Conservation (phyloP, 1,284 basidiomycete species). For the Papiliotrema nemorosa region DNA sequence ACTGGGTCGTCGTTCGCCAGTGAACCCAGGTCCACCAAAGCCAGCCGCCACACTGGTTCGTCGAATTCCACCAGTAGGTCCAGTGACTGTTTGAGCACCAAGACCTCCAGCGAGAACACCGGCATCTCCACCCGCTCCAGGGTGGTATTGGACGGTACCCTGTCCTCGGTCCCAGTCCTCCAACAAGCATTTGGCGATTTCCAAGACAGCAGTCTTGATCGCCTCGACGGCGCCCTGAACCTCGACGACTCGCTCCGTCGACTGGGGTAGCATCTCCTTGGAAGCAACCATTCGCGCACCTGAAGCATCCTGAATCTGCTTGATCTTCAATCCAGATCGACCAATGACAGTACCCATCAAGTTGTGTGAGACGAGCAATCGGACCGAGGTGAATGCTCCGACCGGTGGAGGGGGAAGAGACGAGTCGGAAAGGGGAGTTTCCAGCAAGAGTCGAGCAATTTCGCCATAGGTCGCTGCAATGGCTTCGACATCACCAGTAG, state of each 20-base stretch:
- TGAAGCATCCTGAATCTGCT: slow-evolving; percentile 96
- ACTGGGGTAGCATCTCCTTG: slow-evolving; percentile 98
- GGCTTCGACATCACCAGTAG: slow-evolving; percentile 83
- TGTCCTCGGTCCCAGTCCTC: slow-evolving; percentile 95
- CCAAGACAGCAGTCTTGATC: slow-evolving; percentile 85
- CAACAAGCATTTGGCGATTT: slow-evolving; percentile 91
- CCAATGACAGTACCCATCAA: slow-evolving; percentile 99
- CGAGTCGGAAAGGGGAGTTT: slow-evolving; percentile 61
- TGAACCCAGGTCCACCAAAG: slow-evolving; percentile 26
- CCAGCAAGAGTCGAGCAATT: slow-evolving; percentile 88
- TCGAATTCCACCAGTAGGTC: slow-evolving; percentile 50
- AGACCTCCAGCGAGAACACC: slow-evolving; percentile 54
- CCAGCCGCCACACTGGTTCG: slow-evolving; percentile 42
- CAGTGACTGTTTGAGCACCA: slow-evolving; percentile 49
- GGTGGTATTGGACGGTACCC: slow-evolving; percentile 93
- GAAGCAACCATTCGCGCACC: slow-evolving; percentile 97
- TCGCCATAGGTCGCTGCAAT: slow-evolving; percentile 94
- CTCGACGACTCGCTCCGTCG: slow-evolving; percentile 95
- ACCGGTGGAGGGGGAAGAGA: slow-evolving; percentile 63
- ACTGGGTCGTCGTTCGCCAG: slow-evolving; percentile 22
- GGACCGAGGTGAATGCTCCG: slow-evolving; percentile 78
- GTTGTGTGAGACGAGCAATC: slow-evolving; percentile 95
- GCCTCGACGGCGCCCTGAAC: slow-evolving; percentile 89
- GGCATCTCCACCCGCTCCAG: slow-evolving; percentile 73
- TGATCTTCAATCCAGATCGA: slow-evolving; percentile 95